Evolutionary conservation across 1,284 basidiomycete species (phyloP).

Genomic region (Cutaneotrichosporon sp.): DNA sequence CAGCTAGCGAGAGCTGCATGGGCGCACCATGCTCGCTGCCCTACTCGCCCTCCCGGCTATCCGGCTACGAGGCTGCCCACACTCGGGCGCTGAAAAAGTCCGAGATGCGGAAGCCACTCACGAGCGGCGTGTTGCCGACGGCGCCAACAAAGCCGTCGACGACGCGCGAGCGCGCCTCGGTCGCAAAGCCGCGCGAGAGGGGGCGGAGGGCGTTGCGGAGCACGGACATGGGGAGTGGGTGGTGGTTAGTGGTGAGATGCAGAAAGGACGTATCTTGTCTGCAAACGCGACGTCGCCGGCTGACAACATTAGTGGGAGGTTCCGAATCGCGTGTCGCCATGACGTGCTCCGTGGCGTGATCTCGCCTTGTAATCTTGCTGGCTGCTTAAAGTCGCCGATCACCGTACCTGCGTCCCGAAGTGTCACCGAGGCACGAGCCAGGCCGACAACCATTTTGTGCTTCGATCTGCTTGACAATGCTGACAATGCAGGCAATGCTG

Average conservation of each 20-base stretch:
- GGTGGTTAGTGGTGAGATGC: slow-evolving; percentile 8
- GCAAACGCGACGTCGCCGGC: neutral
- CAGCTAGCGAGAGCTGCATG: too few relatives aligned
- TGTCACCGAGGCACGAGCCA: neutral
- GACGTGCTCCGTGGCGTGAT: slow-evolving; percentile 1
- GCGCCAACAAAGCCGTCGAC: slow-evolving; percentile 85
- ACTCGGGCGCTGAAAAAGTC: too few relatives aligned
- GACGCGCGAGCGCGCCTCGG: slow-evolving; percentile 50
- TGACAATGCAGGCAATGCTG: too few relatives aligned
- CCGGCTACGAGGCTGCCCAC: too few relatives aligned
- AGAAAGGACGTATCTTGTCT: too few relatives aligned
- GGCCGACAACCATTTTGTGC: too few relatives aligned
- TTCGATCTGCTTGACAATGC: too few relatives aligned
- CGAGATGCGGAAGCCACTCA: slow-evolving; percentile 56
- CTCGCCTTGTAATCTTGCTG: neutral
- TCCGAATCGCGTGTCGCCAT: neutral
- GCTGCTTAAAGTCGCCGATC: neutral
- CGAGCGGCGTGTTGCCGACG: slow-evolving; percentile 92
- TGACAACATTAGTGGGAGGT: neutral
- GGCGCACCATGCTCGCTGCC: too few relatives aligned
- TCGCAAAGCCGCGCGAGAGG: slow-evolving; percentile 38
- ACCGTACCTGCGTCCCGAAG: neutral
- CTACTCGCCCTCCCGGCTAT: too few relatives aligned
- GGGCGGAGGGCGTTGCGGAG: slow-evolving; percentile 22
- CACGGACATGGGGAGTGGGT: slow-evolving; percentile 19